Base-by-base conservation (phyloP, 2,329 filamentous ascomycete species). In the Neophaeococcomyces aloes region DNA sequence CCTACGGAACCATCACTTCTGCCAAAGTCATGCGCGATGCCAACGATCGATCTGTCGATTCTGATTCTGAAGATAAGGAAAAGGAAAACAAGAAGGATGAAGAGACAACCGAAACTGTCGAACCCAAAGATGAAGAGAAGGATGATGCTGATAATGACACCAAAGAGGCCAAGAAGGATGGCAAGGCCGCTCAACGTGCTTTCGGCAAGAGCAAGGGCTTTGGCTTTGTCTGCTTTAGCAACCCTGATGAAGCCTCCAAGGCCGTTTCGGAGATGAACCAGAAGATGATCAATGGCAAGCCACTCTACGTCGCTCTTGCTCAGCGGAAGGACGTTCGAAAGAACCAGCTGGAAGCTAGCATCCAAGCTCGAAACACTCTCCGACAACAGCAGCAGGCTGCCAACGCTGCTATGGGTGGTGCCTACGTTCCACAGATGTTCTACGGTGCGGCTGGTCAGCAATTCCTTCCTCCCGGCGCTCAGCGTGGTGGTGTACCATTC, bases 291-390 rank as follows among this genome's bases (percentile, higher is more conserved):
- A 83, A 88, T 66, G 78, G 78, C 71, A 98, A 98, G 80, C 91
- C 91, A 46, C 76, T 98, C 49, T 98, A 98, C 63, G 91, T 98
- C 59, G 91, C 91, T 58, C 79, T 98, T 54, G 91, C 91, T 53
- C 91, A 98, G 76, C 89, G 91, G 71, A 98, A 98, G 80, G 91
- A 98, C 69, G 89, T 98, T 60, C 88, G 91, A 69, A 94, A 95
- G 79, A 94, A 81, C 73, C 91, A 96, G 63, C 86, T 98, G 57
- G 91, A 98, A 75, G 89, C 89, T 59, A 95, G 86, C 69, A 98
- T 98, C 67, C 91, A 96, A 73, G 89, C 91, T 66, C 87, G 91
- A 68, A 96, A 96, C 76, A 89, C 94, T 68, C 81, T 95, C 63
- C 84, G 91, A 61, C 91, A 96, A 81, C 91, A 96, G 74, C 91